Evolutionary conservation across 345 rosid genomes (phyloP), one percentile per base, ranked within the genome.

Genomic region (Ceriops decandra): DNA sequence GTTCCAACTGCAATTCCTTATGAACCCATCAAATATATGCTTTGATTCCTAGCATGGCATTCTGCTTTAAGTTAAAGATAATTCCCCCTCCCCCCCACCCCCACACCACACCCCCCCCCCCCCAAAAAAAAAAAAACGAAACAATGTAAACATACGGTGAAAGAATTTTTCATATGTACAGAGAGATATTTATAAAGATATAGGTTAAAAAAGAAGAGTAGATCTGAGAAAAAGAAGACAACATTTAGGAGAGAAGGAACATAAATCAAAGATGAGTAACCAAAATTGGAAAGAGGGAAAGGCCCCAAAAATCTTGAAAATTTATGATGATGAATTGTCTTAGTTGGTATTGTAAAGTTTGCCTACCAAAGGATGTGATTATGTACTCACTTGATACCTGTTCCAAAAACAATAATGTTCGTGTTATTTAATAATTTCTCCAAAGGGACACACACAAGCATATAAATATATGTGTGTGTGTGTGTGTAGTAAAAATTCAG

Each of bases 271-370:
- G 16, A 5, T 52, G 2, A 49, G 31, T 17, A 19, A 2, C 3
- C 28, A 71, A 62, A 57, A 51, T 54, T 76, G 56, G 57, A 16
- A 54, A 20, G 35, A 58, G 51, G 66, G 49, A 35, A 30, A 35
- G 24, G 46, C 22, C 59, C 38, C 52, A 33, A 57, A 19, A 21
- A 27, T 27, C 49, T 49, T 32, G 51, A 24, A 54, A 35, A 54
- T 52, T 68, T 54, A 33, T 71, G 49, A 22, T 33, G 9, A 58
- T 7, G 13, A 52, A 62, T 62, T 62, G 52, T 0, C 62, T 20
- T 10, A 4, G 13, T 17, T 52, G 60, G 24, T 51, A 36, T 15
- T 27, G 21, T 63, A 54, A 62, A 62, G 21, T 57, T 63, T 63
- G 61, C 68, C 28, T 61, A n/a, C 8, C 62, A 0, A 35, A 17